Evolutionary conservation across 73 alveolate species (phyloP), one percentile per base, ranked within the genome.

Genomic region (Symbiodinium pilosum): DNA sequence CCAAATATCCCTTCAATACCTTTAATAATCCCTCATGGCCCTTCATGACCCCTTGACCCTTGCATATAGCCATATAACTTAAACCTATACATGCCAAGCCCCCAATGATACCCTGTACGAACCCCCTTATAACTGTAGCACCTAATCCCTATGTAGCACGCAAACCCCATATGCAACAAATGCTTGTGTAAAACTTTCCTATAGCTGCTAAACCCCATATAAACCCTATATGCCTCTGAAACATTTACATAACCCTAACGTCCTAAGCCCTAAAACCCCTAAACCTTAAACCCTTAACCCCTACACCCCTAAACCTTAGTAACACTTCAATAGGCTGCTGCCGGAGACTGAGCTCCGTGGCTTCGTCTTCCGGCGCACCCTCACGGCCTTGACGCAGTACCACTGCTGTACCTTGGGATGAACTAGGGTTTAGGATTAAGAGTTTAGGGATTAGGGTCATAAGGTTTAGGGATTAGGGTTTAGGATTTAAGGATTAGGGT

Each of bases 331-430:
- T 38, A 64, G 73, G 54, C 95, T 88, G 32, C 47, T 88, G 39
- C 86, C 81, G 40, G 95, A 88, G 73, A 64, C 95, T 3, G 95
- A 88, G 69, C 95, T 88, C 30, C 95, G 95, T 2, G 95, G 95
- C 40, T 11, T 73, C 85, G 85, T 73, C 44, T 73, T 73, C 36
- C 85, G 43, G 44, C 52, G 44, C 75, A 88, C 14, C 32, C 87
- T 88, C 4, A 88, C 95, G 20, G 95, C 95, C 36, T 43, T 88
- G 69, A 39, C 95, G 73, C 95, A 88, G 73, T 88, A 88, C 87
- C 95, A 88, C 38, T 88, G 95, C 71, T 64, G 87, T 40, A 26
- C 86, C 30, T 32, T 40, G 64, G 95, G 39, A 41, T 30, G 71
- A 52, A 18, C 69, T 56, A 56, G 73, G 21, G 73, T 16, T 20